phyloP scores from a whole-genome alignment of 2,329 filamentous ascomycete species.

The Penicillium sp. region DNA sequence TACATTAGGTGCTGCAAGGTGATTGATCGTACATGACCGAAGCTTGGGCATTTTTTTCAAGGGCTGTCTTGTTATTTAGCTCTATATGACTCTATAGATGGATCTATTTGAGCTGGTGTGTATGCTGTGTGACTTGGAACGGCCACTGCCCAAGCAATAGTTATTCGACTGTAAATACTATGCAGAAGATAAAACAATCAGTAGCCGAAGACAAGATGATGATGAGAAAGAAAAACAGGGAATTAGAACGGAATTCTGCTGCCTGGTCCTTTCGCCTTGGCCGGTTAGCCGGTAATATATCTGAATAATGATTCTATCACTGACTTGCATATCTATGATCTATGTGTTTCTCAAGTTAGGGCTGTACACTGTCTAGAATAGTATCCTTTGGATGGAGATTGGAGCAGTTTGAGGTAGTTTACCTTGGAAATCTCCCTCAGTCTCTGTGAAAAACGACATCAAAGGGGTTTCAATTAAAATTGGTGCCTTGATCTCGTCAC shows the following conservation, averaged over 20 bases:
- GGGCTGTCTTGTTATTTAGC: background rate
- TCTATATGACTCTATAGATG: background rate
- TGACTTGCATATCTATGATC: background rate
- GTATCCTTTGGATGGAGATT: background rate
- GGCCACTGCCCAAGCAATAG: background rate
- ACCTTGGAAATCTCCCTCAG: no score
- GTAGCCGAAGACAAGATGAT: background rate
- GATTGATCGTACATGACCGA: conserved; percentile 2
- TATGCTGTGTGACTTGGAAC: background rate
- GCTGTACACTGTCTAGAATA: background rate
- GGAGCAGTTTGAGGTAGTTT: background rate
- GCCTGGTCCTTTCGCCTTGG: background rate
- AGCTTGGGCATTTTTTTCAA: background rate
- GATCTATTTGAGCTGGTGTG: background rate
- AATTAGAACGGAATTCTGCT: background rate
- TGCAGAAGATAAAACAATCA: background rate
- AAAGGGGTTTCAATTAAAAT: background rate
- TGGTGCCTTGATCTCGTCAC: background rate
- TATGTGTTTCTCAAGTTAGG: background rate
- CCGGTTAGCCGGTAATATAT: background rate
- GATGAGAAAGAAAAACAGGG: background rate
- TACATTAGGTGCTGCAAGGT: background rate
- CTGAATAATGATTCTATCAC: background rate
- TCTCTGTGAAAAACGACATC: rapidly evolving
- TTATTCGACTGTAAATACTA: background rate